Evolutionary conservation across 495 filamentous ascomycete species (phyloP), one percentile per base, ranked within the genome.

Genomic region (Aspergillus avenaceus): DNA sequence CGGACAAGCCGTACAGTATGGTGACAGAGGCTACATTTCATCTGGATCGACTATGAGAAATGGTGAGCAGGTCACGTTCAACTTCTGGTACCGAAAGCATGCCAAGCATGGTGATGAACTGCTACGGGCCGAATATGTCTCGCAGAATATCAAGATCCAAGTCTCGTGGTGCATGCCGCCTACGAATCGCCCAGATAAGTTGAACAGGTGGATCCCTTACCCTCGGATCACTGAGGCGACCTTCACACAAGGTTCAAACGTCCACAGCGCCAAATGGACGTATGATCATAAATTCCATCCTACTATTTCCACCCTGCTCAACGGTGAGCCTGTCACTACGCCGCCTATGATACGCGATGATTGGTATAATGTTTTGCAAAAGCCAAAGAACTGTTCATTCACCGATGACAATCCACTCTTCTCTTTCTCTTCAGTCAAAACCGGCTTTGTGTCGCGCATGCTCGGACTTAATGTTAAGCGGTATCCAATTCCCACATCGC

Each of bases 221-320:
- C 71, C 78, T 0, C 75, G 76, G 22, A 74, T 83, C 8, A 80
- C 73, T 7, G 74, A 81, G 54, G 80, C 78, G 2, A 82, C 72
- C 6, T 82, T 80, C 48, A 67, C 74, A 13, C 67, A 79, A 54
- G 73, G 64, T 11, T 48, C 61, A 5, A 69, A 79, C 50, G 69
- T 78, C 8, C 79, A 77, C 36, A 66, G 76, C 24, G 71, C 72
- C 40, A 71, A 65, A 22, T 83, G 79, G 79, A 55, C 71, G 1
- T 84, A 84, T 49, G 78, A 83, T 51, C 80, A 84, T 62, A 80
- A 81, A 55, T 82, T 77, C 59, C 78, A 82, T 53, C 80, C 80
- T 5, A 70, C 66, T 5, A 81, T 84, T 32, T 58, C 70, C 22
- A 82, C 79, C 3, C 81, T 70, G 19, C 66, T 82, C 27, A 82